Base-by-base conservation (phyloP, 495 filamentous ascomycete genomes). In the Penicillium cinerascens region DNA sequence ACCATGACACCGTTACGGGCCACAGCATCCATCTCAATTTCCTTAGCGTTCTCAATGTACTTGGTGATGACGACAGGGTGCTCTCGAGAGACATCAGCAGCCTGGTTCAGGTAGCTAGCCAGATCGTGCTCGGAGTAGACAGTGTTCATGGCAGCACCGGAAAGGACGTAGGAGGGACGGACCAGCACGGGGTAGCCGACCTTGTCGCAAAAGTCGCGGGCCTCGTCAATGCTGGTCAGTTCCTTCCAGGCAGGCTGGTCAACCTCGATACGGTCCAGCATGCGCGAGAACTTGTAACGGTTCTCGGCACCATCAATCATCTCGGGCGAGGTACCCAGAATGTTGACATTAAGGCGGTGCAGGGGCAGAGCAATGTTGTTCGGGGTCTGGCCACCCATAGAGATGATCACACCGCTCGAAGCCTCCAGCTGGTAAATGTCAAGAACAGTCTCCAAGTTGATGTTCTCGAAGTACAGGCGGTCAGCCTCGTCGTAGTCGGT, bases 231-330 rank as follows among this genome's bases (percentile, higher is more conserved):
- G 58, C 89, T 96, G 6, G 91, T 96, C 22, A 98, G 78, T 65
- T 98, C 93, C 74, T 96, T 96, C 93, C 93, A 98, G 5, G 88
- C 86, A 18, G 93, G 93, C 67, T 98, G 93, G 63, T 98, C 93
- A 42, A 98, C 91, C 38, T 83, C 85, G 52, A 97, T 95, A 52
- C 89, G 86, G 68, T 98, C 93, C 35, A 98, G 77, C 72, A 98
- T 97, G 59, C 91, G 91, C 5, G 92, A 97, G 77, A 98, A 98
- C 74, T 98, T 97, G 79, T 96, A 96, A 17, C 93, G 85, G 69
- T 98, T 98, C 73, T 98, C 93, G 10, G 93, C 93, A 27, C 83
- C 89, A 61, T 98, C 93, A 63, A 98, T 98, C 93, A 97, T 97
- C 68, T 98, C 92, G 26, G 93, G 93, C 0, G 93, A 96, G 1